Evolutionary conservation across 2,329 filamentous ascomycete genomes (phyloP).

Genomic region (Aureobasidium sp.): DNA sequence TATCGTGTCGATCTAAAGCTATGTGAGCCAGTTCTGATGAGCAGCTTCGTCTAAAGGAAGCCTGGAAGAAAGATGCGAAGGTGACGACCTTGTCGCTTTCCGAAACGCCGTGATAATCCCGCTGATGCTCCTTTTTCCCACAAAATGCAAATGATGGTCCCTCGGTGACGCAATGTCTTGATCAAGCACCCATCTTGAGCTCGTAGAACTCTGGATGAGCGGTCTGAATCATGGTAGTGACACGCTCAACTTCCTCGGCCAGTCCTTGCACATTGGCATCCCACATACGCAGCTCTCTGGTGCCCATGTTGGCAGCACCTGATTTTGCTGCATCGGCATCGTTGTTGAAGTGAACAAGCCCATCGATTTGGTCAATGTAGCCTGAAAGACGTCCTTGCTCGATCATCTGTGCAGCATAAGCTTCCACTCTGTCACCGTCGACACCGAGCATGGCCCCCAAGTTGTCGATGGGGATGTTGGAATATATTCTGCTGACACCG

Average conservation of each 20-base stretch:
- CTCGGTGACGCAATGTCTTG: too few relatives aligned
- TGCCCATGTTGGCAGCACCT: conserved; percentile 40
- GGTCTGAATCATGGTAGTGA: conserved; percentile 72
- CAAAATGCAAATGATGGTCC: too few relatives aligned
- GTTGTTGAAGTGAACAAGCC: conserved; percentile 79
- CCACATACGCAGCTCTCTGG: conserved; percentile 74
- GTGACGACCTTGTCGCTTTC: too few relatives aligned
- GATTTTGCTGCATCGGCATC: conserved; percentile 41
- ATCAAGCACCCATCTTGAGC: conserved; percentile 18
- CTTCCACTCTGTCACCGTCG: conserved; percentile 73
- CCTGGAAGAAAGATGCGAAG: too few relatives aligned
- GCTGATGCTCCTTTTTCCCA: too few relatives aligned
- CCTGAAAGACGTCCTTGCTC: conserved; percentile 85
- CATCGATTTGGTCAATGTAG: conserved; percentile 88
- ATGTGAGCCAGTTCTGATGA: too few relatives aligned
- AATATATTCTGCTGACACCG: conserved; percentile 59
- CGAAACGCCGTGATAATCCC: too few relatives aligned
- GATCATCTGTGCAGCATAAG: conserved; percentile 90
- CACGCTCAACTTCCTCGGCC: conserved; percentile 82
- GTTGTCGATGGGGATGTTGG: conserved; percentile 53
- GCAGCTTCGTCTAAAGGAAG: too few relatives aligned
- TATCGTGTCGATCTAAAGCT: too few relatives aligned
- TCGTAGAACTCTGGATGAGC: conserved; percentile 57
- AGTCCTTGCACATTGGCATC: conserved; percentile 80
- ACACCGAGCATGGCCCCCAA: conserved; percentile 73